phyloP scores from a whole-genome alignment of 1,139 yeast genomes.

The Meyerozyma smithsonii region DNA sequence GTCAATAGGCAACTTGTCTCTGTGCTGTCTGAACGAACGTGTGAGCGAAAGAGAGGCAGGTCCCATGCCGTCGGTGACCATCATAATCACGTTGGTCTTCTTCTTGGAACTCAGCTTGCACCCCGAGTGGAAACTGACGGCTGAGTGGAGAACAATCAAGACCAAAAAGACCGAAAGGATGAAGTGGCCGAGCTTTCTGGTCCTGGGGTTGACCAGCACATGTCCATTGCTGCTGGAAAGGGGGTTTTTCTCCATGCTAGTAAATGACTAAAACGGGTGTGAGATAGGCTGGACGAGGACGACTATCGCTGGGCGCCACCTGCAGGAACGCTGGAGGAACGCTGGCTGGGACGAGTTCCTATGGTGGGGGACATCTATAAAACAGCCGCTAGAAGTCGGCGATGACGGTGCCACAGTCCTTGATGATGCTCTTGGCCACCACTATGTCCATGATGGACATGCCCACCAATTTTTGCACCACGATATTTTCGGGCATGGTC shows the following conservation, averaged over 20 bases:
- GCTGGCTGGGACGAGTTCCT: no score
- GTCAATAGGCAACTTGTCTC: conserved; percentile 17
- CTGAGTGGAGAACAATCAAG: neutral
- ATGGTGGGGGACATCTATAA: no score
- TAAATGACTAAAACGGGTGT: no score
- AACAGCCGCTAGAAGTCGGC: neutral
- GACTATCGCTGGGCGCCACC: no score
- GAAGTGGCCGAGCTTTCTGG: neutral
- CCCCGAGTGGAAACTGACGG: no score
- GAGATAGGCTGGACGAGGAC: no score
- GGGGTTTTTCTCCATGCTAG: neutral
- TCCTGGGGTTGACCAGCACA: no score
- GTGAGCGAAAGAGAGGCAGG: conserved; percentile 25
- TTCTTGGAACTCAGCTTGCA: neutral
- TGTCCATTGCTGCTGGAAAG: neutral
- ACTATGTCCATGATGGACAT: conserved; percentile 58
- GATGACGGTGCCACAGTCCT: conserved; percentile 8
- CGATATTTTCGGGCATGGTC: conserved; percentile 21
- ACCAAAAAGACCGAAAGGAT: neutral
- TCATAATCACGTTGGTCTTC: conserved; percentile 19
- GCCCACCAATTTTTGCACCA: conserved; percentile 54
- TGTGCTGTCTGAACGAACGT: conserved; percentile 19
- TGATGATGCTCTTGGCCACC: conserved; percentile 30
- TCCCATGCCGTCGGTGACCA: conserved; percentile 30
- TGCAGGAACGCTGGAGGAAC: no score